Evolutionary conservation across 192 early-diverging fungal species (phyloP), one percentile per base, ranked within the genome.

Genomic region (Kickxella alabastrina): DNA sequence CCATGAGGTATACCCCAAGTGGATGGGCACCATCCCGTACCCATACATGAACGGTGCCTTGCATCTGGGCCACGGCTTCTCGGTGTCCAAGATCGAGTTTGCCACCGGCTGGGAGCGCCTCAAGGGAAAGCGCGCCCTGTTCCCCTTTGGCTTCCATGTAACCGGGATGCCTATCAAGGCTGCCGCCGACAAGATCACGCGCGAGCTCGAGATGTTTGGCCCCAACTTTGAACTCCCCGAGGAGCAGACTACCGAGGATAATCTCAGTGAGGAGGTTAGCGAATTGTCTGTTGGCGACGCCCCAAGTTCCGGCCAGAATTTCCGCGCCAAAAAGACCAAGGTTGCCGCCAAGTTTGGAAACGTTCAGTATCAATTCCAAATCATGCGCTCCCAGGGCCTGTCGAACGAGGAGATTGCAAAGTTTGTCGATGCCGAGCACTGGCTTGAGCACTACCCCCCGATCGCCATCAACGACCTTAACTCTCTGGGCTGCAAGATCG

Each of bases 101-200:
- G 87, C 90, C n/a, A 80, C 83, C 15, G 91, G 92, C 34, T 99
- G 93, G 78, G 86, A 97, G 58, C 83, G 93, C 50, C 75, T 99
- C 53, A 80, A 91, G 73, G 97, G 97, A 26, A 97, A 93, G 80
- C 73, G 82, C 13, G 88, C 83, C 37, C 82, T 97, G 47, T 92
- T 96, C 44, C 97, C 97, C 18, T 87, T 95, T 59, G 95, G 95
- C 26, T 99, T 97, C 85, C 97, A 99, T 58, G 89, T 87, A 42
- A 97, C 97, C 8, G 97, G 97, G 35, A 99, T 99, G 97, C 97
- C 97, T 23, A 99, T 99, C 79, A 95, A 92, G 80, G 88, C 90
- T 52, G 61, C 66, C 10, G 65, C 63, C 18, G 59, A 80, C 47
- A 81, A 81, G 58, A 79, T 79, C 29, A 65, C 47, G 5, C 62